Base-by-base conservation (phyloP, 2,329 filamentous ascomycete genomes). In the Colletotrichum acutatum region DNA sequence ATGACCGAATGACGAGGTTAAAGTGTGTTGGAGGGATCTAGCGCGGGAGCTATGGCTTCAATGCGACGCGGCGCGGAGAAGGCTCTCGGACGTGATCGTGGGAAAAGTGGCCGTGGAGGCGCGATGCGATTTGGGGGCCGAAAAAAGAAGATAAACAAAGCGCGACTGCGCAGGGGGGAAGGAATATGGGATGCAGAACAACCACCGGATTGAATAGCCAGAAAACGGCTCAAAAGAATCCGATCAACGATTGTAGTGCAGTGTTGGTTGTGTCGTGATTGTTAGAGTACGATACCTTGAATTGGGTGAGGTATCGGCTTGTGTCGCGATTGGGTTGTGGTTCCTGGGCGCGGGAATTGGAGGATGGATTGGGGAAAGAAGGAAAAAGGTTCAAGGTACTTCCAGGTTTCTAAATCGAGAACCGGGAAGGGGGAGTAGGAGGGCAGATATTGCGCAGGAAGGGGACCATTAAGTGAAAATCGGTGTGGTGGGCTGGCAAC, bases 401-500 rank as follows among this genome's bases (percentile, higher is more conserved):
- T 72, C 62, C 52, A 28, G 24, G 34, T 54, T 34, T 16, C 42
- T 52, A 54, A 54, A 34, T 54, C 14, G n/a, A 64, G 30, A 37
- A 16, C 30, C 28, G 30, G 49, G 49, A 14, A 24, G 16, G 37
- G 37, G 37, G 16, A 42, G 16, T 42, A 42, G 37, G 37, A 53
- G 28, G 28, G 26, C 22, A 56, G 22, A 26, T 56, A 53, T 14
- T n/a, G n/a, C 24, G 28, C 30, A 12, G 42, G n/a, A 16, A 49
- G 58, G 24, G 24, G 14, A 19, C 22, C 16, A 49, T 49, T 49
- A 46, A 24, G 28, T 53, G 49, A 65, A 56, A 57, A 42, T 57
- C 28, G 52, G 62, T 65, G 62, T 65, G 62, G 62, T 65, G 62
- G 62, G 62, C 61, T 65, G 62, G 49, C 63, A 67, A 71, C 62